Percentiles rank a stretch among this genome's conserved stretches.
Conservation (phyloP, 306 rosid species). For the Acacia crassicarpa region DNA sequence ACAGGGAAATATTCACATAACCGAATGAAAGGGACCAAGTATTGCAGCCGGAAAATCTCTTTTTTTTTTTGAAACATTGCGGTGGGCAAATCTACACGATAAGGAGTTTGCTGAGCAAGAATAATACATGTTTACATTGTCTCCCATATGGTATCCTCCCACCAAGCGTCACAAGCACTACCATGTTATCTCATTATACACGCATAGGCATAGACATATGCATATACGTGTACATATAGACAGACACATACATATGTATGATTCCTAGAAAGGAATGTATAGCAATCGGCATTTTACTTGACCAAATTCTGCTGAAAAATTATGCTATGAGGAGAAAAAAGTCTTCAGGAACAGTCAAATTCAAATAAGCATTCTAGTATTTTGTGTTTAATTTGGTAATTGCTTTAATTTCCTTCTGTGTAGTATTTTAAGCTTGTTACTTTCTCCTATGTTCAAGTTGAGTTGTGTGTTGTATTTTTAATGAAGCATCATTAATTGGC, state of each 20-base stretch:
- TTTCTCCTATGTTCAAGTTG: background rate
- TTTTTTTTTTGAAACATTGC: background rate
- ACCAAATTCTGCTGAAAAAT: slow-evolving; percentile 7
- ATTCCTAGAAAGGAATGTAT: slow-evolving; percentile 5
- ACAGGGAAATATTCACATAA: background rate
- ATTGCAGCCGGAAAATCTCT: background rate
- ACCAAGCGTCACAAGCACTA: background rate
- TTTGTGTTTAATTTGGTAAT: background rate
- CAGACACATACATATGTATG: background rate
- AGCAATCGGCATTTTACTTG: background rate
- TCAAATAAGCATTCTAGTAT: background rate
- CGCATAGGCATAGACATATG: background rate
- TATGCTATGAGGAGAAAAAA: background rate
- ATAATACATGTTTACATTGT: background rate
- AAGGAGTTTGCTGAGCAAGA: background rate
- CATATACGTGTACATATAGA: background rate
- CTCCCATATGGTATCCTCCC: background rate
- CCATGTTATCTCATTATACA: background rate
- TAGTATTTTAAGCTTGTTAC: background rate
- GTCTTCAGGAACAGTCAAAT: background rate
- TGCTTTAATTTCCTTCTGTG: background rate
- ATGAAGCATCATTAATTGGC: background rate
- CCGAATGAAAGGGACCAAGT: background rate
- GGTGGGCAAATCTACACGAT: background rate
- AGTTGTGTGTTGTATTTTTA: background rate